phyloP scores from a whole-genome alignment of 352 stramenopile genomes.

The Phytophthora fragariae region DNA sequence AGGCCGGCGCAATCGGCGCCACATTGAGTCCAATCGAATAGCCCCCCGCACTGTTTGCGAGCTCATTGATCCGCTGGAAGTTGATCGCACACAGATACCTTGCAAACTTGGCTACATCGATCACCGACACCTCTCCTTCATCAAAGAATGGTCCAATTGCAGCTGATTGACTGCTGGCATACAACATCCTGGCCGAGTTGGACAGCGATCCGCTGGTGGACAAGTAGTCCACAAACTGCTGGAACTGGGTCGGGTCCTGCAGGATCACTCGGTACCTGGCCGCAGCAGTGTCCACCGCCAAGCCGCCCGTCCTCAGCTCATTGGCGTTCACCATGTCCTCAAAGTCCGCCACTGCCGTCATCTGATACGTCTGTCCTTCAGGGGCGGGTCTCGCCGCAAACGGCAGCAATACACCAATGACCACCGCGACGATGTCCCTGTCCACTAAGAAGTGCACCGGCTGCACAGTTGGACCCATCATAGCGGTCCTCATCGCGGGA shows the following conservation, averaged over 20 bases:
- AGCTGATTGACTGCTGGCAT: background rate
- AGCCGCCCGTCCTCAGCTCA: slow-evolving; percentile 3
- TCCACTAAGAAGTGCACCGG: slow-evolving; percentile 36
- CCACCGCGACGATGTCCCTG: slow-evolving; percentile 34
- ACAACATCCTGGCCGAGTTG: slow-evolving; percentile 28
- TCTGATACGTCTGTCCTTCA: slow-evolving; percentile 22
- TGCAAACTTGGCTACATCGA: slow-evolving; percentile 32
- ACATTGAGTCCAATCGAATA: slow-evolving; percentile 37
- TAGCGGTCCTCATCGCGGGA: background rate
- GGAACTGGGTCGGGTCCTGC: slow-evolving; percentile 22
- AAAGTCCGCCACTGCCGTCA: slow-evolving; percentile 30
- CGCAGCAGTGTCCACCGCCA: slow-evolving; percentile 4
- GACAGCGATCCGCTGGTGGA: slow-evolving; percentile 27
- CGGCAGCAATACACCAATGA: slow-evolving; percentile 27
- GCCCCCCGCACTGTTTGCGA: slow-evolving; percentile 15
- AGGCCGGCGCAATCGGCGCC: slow-evolving; percentile 19
- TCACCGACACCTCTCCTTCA: background rate
- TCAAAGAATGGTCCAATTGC: slow-evolving; percentile 21
- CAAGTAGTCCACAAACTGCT: slow-evolving; percentile 39
- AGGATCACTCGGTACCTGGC: slow-evolving; percentile 32
- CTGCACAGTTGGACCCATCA: background rate
- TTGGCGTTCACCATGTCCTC: slow-evolving; percentile 31
- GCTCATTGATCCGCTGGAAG: slow-evolving; percentile 33
- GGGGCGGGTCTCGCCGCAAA: slow-evolving; percentile 14
- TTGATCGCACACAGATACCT: slow-evolving; percentile 39